These are phyloP conservation scores for Kuraishia piskuri DNA, from an alignment of 805 yeast genomes.

Conservation along the genomic window DNA sequence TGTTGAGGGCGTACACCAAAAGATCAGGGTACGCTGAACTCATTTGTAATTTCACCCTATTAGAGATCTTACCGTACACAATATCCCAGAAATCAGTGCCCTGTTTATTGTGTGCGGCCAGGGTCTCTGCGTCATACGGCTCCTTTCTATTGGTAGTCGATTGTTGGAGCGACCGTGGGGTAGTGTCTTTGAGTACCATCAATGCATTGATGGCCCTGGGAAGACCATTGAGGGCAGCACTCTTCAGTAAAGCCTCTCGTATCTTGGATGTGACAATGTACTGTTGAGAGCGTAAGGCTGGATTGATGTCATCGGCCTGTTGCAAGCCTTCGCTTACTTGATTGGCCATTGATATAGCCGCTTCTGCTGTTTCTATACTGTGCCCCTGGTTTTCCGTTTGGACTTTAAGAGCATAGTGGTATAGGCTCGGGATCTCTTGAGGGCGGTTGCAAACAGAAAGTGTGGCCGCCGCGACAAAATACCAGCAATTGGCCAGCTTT, in stretches of 20 bases:
- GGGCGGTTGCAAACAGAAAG: slow-evolving; percentile 78
- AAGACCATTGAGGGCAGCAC: slow-evolving; percentile 73
- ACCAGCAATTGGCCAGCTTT: slow-evolving; percentile 55
- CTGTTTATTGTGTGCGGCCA: slow-evolving; percentile 18
- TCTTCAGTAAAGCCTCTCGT: slow-evolving; percentile 71
- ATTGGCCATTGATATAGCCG: slow-evolving; percentile 23
- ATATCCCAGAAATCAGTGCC: slow-evolving; percentile 67
- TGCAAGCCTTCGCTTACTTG: slow-evolving; percentile 18
- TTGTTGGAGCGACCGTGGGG: slow-evolving; percentile 43
- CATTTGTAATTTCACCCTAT: slow-evolving; percentile 61
- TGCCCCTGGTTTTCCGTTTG: slow-evolving; percentile 8
- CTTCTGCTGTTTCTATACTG: slow-evolving; percentile 9
- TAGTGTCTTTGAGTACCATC: slow-evolving; percentile 50
- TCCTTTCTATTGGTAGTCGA: slow-evolving; percentile 8
- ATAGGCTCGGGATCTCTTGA: slow-evolving; percentile 66
- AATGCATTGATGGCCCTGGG: slow-evolving; percentile 82
- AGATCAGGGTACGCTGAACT: slow-evolving; percentile 76
- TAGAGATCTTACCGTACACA: slow-evolving; percentile 69
- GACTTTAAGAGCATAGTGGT: slow-evolving; percentile 51
- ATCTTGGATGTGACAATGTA: slow-evolving; percentile 28
- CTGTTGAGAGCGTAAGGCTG: neutral
- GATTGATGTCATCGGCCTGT: neutral
- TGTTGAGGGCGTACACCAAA: slow-evolving; percentile 61
- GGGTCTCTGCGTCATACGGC: slow-evolving; percentile 8
- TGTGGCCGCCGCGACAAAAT: slow-evolving; percentile 70